Base-by-base conservation (phyloP, 441 rosid species). In the Pelargonium fulgidum region DNA sequence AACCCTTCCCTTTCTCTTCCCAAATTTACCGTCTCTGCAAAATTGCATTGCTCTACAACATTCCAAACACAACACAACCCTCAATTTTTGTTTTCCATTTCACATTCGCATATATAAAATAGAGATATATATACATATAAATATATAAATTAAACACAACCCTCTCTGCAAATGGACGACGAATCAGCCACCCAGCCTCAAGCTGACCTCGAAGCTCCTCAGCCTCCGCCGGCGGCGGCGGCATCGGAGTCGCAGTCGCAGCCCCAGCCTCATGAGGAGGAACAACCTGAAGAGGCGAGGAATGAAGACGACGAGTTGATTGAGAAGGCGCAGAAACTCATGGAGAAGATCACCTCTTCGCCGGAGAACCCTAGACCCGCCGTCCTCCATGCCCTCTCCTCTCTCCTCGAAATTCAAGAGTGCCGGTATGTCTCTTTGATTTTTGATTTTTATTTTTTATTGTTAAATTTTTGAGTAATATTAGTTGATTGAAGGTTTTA, bases 321-420 rank as follows among this genome's bases (percentile, higher is more conserved):
- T 71, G 91, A 70, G 6, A 87, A 87, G 82, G 96, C 98, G 20
- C 94, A 90, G 80, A 79, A 69, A 65, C 84, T 86, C 44, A 95
- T 95, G 86, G 99, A 95, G 11, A 89, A 73, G 11, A 84, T 90
- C 79, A 95, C 93, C 69, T 74, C 89, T 48, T 77, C 77, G 47
- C 85, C 89, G 7, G 91, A 92, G 70, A 92, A 80, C 81, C 99
- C 99, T 81, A 92, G 78, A 70, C 86, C 97, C 70, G 65, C 76
- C 8, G 71, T 83, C 10, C 93, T 94, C 22, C 98, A 90, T 67
- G 90, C 94, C 9, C 94, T 94, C 33, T 76, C 96, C 6, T 84
- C 89, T 48, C 85, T 94, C 63, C 88, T 92, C 3, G 96, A 92
- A 79, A 75, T 84, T 17, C 91, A 92, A 70, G 99, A 90, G 82